Evolutionary conservation across 2,329 filamentous ascomycete genomes (phyloP), one percentile per base, ranked within the genome.

Genomic region (Chlorencoelia australis): DNA sequence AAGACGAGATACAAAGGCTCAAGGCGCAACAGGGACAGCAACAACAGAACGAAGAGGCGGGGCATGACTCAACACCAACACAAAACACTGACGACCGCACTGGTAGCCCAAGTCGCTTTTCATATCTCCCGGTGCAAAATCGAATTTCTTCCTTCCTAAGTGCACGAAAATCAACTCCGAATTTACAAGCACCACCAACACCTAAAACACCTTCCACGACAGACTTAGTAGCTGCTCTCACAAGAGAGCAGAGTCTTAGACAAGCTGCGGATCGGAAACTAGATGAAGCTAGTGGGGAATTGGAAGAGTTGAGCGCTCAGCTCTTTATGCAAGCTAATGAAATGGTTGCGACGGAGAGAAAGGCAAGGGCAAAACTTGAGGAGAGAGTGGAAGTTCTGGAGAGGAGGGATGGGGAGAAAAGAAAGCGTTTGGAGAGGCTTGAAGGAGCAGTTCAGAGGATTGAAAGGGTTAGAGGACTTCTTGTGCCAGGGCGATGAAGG

Each of bases 301-400:
- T 89, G 14, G 84, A 89, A 60, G 84, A 91, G 60, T 64, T 91
- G 45, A 83, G 73, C 52, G 79, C 73, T 14, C 72, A 71, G 33
- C 63, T 91, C 36, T 91, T 91, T 57, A 77, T 83, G 61, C 79
- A 88, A 63, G 84, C 84, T 34, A 91, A 91, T 57, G 77, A 87
- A 61, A 91, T 91, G 84, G 84, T 91, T 14, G 82, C 84, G 2
- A 67, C 71, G 13, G 84, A 91, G 65, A 66, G 84, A 28, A 70
- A 75, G 39, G 80, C 79, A 21, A 65, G 82, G 40, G 81, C 80
- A 5, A 73, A 69, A 52, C 66, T 91, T 16, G 81, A 87, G 61
- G 75, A 81, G 55, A 64, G 81, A 25, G 70, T 91, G 6, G 70
- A 66, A 40, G 66, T 77, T 50, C 60, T 91, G 15, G 82, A 88